Evolutionary conservation across 2,329 filamentous ascomycete species (phyloP).

Genomic region (Plenodomus biglobosus): DNA sequence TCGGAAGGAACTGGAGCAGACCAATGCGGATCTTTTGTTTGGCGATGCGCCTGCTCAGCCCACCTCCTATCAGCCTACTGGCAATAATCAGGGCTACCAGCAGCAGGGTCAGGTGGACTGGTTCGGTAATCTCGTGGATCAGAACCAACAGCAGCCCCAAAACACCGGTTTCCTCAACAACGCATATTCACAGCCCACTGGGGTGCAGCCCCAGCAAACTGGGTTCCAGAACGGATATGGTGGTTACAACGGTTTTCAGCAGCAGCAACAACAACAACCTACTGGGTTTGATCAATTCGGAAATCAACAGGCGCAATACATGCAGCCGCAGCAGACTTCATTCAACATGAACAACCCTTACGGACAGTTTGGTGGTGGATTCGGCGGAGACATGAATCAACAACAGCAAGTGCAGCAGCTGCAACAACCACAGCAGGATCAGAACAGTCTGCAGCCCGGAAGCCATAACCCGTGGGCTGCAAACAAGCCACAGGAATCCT

Average conservation of each 20-base stretch:
- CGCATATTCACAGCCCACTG: constrained; percentile 75
- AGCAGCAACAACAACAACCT: constrained; percentile 60
- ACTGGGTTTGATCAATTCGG: constrained; percentile 65
- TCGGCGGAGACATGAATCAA: constrained; percentile 33
- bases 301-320: constrained; percentile 32
- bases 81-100: constrained; percentile 96
- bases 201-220: constrained; percentile 63
- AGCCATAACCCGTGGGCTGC: constrained; percentile 92
- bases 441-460: constrained; percentile 69
- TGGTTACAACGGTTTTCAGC: constrained; percentile 57
- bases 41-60: constrained; percentile 70
- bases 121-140: constrained; percentile 91
- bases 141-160: constrained; percentile 61
- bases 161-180: constrained; percentile 68
- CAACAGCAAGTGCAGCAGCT: constrained; percentile 44
- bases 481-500: constrained; percentile 60
- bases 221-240: constrained; percentile 70
- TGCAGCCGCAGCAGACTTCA: constrained; percentile 51
- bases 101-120: constrained; percentile 96
- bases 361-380: constrained; percentile 39
- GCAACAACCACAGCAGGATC: constrained; percentile 56
- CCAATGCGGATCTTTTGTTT: constrained; percentile 83
- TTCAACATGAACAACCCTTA: constrained; percentile 53
- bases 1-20: constrained; percentile 81
- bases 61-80: constrained; percentile 75